Conservation (phyloP, 2,329 filamentous ascomycete genomes). For the Bipolaris cookei region DNA sequence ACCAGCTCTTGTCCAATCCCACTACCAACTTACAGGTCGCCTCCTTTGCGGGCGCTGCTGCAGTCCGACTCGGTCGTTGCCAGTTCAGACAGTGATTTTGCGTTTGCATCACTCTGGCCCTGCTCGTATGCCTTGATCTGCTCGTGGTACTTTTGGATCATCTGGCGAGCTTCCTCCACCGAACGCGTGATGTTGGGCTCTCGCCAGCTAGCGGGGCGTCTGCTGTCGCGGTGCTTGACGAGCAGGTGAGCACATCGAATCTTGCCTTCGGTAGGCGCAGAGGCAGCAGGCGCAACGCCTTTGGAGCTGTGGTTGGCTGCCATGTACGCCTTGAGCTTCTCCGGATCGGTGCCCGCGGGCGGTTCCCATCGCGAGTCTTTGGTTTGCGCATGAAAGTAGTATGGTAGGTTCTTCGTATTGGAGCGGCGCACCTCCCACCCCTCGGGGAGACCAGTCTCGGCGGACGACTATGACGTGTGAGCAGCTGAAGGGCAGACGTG, state of each 20-base stretch:
- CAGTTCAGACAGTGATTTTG: constrained; percentile 72
- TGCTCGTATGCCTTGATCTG: constrained; percentile 72
- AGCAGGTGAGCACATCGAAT: constrained; percentile 92
- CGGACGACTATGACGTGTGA: constrained; percentile 37
- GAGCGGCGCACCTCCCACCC: constrained; percentile 97
- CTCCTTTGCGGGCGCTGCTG: constrained; percentile 90
- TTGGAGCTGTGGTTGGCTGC: constrained; percentile 77
- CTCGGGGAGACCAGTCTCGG: constrained; percentile 70
- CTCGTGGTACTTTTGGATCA: constrained; percentile 76
- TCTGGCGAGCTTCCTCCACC: constrained; percentile 83
- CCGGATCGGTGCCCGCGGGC: constrained; percentile 83
- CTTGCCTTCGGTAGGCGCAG: constrained; percentile 66
- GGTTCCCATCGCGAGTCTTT: constrained; percentile 97
- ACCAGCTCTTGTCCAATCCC: background rate
- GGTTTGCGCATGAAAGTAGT: constrained; percentile 91
- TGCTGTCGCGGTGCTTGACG: constrained; percentile 89
- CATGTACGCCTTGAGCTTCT: constrained; percentile 95
- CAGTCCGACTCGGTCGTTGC: constrained; percentile 92
- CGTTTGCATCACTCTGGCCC: constrained; percentile 47
- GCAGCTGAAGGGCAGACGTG: constrained; percentile 21
- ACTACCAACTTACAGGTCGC: constrained; percentile 73
- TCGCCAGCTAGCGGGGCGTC: constrained; percentile 90
- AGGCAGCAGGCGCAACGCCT: constrained; percentile 51
- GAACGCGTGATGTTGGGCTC: constrained; percentile 86
- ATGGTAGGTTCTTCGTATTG: constrained; percentile 97